Conservation (phyloP, 2,329 filamentous ascomycete species). For the Aspergillus terreus region DNA sequence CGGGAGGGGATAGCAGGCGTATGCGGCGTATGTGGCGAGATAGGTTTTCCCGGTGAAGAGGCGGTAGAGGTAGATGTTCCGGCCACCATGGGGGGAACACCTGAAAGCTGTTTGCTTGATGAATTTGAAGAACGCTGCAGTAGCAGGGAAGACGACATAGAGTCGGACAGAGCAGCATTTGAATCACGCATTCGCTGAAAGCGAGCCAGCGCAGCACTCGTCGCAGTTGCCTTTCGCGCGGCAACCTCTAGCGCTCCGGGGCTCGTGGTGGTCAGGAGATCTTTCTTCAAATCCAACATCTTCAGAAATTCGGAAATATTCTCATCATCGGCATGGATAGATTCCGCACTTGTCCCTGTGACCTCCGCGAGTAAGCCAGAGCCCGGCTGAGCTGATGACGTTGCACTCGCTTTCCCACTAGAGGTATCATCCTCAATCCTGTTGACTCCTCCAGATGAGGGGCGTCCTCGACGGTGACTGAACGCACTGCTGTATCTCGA, state of each 20-base stretch:
- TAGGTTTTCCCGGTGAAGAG: constrained; percentile 83
- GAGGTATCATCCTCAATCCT: constrained; percentile 49
- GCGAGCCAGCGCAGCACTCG: constrained; percentile 73
- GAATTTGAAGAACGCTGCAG: constrained; percentile 79
- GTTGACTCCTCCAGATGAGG: constrained; percentile 71
- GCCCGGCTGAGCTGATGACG: constrained; percentile 60
- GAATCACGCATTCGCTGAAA: constrained; percentile 89
- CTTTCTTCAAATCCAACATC: constrained; percentile 80
- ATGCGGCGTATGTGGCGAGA: constrained; percentile 86
- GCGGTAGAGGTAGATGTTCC: constrained; percentile 75
- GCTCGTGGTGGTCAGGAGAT: constrained; percentile 67
- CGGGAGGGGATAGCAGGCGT: constrained; percentile 90
- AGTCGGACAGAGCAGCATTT: constrained; percentile 84
- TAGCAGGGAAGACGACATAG: constrained; percentile 84
- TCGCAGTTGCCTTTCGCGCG: constrained; percentile 71
- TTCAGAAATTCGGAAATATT: constrained; percentile 93
- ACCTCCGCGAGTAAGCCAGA: constrained; percentile 74
- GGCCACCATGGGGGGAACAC: constrained; percentile 57
- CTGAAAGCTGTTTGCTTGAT: constrained; percentile 68
- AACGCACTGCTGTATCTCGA: constrained; percentile 93
- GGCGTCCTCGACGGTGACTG: constrained; percentile 73
- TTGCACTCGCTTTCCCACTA: constrained; percentile 56
- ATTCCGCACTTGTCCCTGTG: constrained; percentile 60
- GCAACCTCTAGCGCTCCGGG: constrained; percentile 59
- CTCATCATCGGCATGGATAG: constrained; percentile 76